These are phyloP conservation scores for Fusarium haematococcum DNA, from an alignment of 2,329 filamentous ascomycete genomes.

Conservation along the genomic window DNA sequence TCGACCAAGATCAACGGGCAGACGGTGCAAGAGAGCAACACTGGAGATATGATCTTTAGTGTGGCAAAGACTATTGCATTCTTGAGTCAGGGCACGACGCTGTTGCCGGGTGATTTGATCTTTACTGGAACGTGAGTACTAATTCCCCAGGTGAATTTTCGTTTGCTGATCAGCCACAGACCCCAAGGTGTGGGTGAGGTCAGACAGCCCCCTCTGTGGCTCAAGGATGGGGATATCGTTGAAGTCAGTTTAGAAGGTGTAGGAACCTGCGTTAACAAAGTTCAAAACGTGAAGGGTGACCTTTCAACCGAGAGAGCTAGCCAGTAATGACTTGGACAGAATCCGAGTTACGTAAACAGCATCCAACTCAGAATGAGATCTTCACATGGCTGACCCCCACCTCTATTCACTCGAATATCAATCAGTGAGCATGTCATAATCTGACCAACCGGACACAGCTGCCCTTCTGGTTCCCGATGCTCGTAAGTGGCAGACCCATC, in stretches of 20 bases:
- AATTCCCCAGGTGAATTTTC: fast-evolving
- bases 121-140: background rate
- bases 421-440: background rate
- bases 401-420: background rate
- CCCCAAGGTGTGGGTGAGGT: background rate
- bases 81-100: background rate
- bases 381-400: background rate
- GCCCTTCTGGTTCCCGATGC: background rate
- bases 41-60: background rate
- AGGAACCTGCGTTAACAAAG: background rate
- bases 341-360: background rate
- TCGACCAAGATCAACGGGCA: background rate
- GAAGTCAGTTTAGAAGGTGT: background rate
- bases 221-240: background rate
- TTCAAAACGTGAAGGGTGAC: background rate
- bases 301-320: background rate
- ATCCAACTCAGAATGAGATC: background rate
- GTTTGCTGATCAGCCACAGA: background rate
- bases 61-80: background rate
- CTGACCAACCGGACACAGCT: background rate
- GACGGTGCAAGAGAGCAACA: background rate
- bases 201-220: background rate
- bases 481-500: background rate
- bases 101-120: background rate
- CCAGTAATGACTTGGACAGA: background rate